Conservation (phyloP, 2,329 filamentous ascomycete species). For the Colletotrichum sp. region DNA sequence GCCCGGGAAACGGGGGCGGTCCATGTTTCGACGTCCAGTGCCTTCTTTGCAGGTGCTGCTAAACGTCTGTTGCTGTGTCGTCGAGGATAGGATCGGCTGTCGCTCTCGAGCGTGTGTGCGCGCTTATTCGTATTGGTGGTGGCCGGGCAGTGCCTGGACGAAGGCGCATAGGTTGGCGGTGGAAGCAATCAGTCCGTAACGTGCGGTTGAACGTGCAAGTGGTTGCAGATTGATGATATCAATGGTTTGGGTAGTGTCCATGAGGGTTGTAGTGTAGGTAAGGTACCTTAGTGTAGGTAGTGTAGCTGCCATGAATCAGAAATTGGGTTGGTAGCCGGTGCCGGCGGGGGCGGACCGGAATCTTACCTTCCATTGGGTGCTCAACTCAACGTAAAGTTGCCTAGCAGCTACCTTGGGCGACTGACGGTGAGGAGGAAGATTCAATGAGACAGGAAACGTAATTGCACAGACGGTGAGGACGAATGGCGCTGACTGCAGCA, state of each 20-base stretch:
- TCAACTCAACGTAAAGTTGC: not conserved
- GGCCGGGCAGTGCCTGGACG: not conserved
- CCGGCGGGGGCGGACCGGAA: not conserved
- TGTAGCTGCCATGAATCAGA: not conserved
- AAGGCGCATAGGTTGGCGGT: not conserved
- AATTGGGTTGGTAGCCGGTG: not conserved
- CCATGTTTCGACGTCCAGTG: constrained; percentile 6
- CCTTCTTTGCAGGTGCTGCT: not conserved
- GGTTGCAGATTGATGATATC: not conserved
- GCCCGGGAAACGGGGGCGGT: constrained; percentile 1
- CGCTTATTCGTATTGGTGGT: not conserved
- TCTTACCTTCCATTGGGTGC: not conserved
- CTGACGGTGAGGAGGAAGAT: not conserved
- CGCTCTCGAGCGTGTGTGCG: not conserved
- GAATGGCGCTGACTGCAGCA: not conserved
- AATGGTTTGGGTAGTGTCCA: not conserved
- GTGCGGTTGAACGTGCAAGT: not conserved
- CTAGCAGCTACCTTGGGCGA: not conserved
- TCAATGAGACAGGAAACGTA: not conserved
- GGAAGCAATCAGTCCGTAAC: not conserved
- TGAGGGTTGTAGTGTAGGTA: not conserved
- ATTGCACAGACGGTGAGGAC: not conserved
- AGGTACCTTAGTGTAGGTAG: not conserved
- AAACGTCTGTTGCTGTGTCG: not conserved
- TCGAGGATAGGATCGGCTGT: not conserved